Evolutionary conservation across 2,329 filamentous ascomycete species (phyloP).

Genomic region (Fusarium bulbicola): DNA sequence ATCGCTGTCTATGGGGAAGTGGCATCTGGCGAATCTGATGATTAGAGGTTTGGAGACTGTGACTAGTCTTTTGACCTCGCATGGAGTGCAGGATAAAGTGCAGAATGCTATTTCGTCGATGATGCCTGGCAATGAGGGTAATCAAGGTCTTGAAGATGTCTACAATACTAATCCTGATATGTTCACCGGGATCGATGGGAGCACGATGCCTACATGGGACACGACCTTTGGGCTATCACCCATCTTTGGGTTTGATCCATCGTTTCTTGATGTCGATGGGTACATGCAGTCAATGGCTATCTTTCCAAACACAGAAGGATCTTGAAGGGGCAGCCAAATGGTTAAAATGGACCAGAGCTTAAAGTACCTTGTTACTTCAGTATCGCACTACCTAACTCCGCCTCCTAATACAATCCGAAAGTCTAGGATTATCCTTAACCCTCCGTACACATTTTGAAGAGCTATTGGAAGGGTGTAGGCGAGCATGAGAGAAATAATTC

Average conservation of each 20-base stretch:
- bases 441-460: fast-evolving
- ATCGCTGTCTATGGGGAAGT: slow-evolving; percentile 52
- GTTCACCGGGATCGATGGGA: slow-evolving; percentile 20
- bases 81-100: neutral
- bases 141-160: neutral
- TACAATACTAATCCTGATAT: neutral
- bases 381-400: no score
- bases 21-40: slow-evolving; percentile 58
- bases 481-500: no score
- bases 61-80: neutral
- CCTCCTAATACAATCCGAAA: no score
- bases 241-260: slow-evolving; percentile 42
- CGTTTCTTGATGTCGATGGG: slow-evolving; percentile 22
- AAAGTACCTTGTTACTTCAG: no score
- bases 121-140: neutral
- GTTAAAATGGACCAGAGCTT: no score
- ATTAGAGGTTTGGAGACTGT: slow-evolving; percentile 53
- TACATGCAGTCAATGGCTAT: slow-evolving; percentile 33
- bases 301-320: slow-evolving; percentile 11
- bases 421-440: no score
- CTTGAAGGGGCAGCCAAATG: no score
- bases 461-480: no score
- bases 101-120: neutral
- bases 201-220: slow-evolving; percentile 33
- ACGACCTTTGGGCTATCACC: slow-evolving; percentile 45